Conservation (phyloP, 129 eudicot species). For the Mikania micrantha region DNA sequence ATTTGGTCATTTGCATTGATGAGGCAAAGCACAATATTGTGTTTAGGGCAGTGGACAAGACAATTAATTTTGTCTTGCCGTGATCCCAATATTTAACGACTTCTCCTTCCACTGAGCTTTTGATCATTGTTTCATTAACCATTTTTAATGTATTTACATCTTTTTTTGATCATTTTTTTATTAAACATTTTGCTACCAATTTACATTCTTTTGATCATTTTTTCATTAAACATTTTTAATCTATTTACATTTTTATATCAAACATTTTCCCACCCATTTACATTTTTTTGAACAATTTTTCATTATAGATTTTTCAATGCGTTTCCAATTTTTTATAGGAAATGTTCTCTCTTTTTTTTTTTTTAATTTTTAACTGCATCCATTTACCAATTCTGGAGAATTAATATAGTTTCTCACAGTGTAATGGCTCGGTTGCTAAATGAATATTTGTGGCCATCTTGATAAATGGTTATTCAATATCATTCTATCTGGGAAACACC, state of each 20-base stretch:
- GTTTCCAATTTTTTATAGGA: too few species aligned
- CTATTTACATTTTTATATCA: too few species aligned
- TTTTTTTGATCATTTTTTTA: too few species aligned
- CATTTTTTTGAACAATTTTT: too few species aligned
- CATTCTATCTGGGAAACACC: slow-evolving; percentile 62
- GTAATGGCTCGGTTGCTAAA: slow-evolving; percentile 71
- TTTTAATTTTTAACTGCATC: slow-evolving; percentile 20
- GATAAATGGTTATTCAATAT: slow-evolving; percentile 35
- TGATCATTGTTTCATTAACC: neutral
- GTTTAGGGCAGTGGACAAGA: slow-evolving; percentile 49
- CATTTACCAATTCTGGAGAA: slow-evolving; percentile 73
- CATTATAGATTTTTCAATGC: neutral
- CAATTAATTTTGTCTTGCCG: slow-evolving; percentile 27
- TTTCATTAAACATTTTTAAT: too few species aligned
- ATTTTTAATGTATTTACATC: neutral
- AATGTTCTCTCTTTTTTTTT: too few species aligned
- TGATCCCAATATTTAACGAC: slow-evolving; percentile 56
- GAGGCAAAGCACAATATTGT: slow-evolving; percentile 32
- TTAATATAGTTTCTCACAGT: slow-evolving; percentile 42
- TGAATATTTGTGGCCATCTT: slow-evolving; percentile 33
- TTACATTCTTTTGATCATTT: too few species aligned
- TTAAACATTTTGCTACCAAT: too few species aligned
- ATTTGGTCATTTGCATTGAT: neutral
- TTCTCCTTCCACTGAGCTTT: slow-evolving; percentile 82
- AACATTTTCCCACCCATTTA: too few species aligned